Evolutionary conservation across 495 filamentous ascomycete species (phyloP), one percentile per base, ranked within the genome.

Genomic region (Penicillium paradoxum): DNA sequence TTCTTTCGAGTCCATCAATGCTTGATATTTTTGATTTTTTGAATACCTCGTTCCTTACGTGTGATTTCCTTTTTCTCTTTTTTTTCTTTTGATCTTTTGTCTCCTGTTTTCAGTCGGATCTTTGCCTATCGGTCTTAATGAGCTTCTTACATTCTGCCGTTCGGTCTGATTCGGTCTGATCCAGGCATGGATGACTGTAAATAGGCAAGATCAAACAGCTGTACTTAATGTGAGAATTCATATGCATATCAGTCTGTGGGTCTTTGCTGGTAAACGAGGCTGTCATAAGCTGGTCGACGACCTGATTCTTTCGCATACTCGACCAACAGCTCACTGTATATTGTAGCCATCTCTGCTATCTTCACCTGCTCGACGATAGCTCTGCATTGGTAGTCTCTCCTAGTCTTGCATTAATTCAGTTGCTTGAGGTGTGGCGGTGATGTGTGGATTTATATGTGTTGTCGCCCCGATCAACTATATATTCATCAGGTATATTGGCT

Each of bases 181-280:
- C 46, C 37, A 45, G 42, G 44, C 24, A 52, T 47, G 47, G 53
- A 50, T 34, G 50, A 42, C 43, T 65, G 60, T 56, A 55, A 50
- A 55, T 61, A 63, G 49, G 48, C 38, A 54, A 55, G 51, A 53
- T 42, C 33, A 30, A 53, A 56, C 50, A 58, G 53, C 44, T 59
- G 63, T 68, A 72, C 50, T 57, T 70, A 67, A 68, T 68, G 63
- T 57, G 63, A 63, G 64, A 68, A 66, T 68, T 57, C 62, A 69
- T 58, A 64, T 51, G 49, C 49, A 43, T 27, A 43, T 51, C 49
- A 51, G 29, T 43, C 19, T 51, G 15, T 25, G 46, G 15, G 4
- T 15, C 13, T 29, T 38, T 18, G 13, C 21, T 18, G 37, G 6
- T 29, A 24, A 6, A 14, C 10, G 21, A 6, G 9, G n/a, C n/a